A percentile compares a stretch with the other conserved stretches of the same genome.
Evolutionary conservation across 2,329 filamentous ascomycete genomes (phyloP).

Genomic region (Metarhizium anisopliae): DNA sequence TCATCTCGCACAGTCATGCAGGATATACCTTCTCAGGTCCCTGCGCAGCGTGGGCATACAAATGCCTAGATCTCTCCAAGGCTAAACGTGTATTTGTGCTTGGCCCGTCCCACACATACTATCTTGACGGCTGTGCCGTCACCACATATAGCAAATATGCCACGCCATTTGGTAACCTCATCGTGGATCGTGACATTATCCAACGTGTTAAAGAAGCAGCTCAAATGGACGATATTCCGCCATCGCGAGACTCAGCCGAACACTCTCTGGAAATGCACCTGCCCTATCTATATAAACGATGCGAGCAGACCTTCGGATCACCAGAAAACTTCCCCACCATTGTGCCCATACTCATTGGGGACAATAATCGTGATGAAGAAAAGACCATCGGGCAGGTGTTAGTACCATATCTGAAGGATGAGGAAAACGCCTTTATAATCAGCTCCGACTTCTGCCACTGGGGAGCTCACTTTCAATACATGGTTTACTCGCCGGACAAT

Average conservation of each 20-base stretch:
- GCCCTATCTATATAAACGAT: slow-evolving; percentile 80
- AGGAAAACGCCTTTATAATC: slow-evolving; percentile 72
- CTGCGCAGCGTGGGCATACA: slow-evolving; percentile 93
- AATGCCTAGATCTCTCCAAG: slow-evolving; percentile 69
- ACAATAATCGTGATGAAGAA: slow-evolving; percentile 57
- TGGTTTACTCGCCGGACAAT: slow-evolving; percentile 53
- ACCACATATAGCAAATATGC: slow-evolving; percentile 61
- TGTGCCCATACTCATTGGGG: slow-evolving; percentile 79
- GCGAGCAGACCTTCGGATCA: slow-evolving; percentile 40
- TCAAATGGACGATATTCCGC: slow-evolving; percentile 46
- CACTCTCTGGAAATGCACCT: slow-evolving; percentile 97
- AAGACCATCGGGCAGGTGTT: slow-evolving; percentile 60
- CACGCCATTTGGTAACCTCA: slow-evolving; percentile 65
- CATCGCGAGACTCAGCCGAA: slow-evolving; percentile 63
- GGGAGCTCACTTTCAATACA: slow-evolving; percentile 75
- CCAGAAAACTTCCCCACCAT: slow-evolving; percentile 58
- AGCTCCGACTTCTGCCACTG: slow-evolving; percentile 98
- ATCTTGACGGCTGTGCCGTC: slow-evolving; percentile 68
- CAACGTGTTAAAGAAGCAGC: slow-evolving; percentile 33
- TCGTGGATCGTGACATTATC: slow-evolving; percentile 51
- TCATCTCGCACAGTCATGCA: slow-evolving; percentile 58
- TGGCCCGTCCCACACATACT: slow-evolving; percentile 84
- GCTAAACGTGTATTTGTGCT: slow-evolving; percentile 86
- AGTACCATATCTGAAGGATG: slow-evolving; percentile 67
- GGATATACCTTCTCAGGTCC: slow-evolving; percentile 88